Evolutionary conservation across 2,329 filamentous ascomycete species (phyloP).

Genomic region (Samsoniella hepiali): DNA sequence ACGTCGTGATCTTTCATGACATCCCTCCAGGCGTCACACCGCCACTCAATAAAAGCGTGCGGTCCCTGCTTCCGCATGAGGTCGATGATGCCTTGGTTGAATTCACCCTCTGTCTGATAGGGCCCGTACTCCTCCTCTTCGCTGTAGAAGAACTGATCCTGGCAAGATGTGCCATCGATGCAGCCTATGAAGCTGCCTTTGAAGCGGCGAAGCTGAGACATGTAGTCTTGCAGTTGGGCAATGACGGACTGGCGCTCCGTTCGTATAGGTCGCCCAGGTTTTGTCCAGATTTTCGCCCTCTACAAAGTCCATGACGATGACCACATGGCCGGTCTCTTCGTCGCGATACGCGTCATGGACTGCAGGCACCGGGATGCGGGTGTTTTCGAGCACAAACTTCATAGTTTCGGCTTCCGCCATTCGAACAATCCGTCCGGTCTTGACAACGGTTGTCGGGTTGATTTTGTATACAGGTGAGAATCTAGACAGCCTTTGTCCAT

Average conservation of each 20-base stretch:
- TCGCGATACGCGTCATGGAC: conserved; percentile 16
- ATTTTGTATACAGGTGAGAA: conserved; percentile 1
- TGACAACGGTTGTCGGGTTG: conserved; percentile 20
- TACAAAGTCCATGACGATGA: conserved; percentile 24
- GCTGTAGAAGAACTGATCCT: conserved; percentile 23
- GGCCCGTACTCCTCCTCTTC: conserved; percentile 21
- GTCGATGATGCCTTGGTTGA: conserved; percentile 22
- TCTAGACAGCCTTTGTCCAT: not conserved
- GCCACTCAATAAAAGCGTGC: conserved; percentile 15
- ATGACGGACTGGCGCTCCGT: conserved; percentile 21
- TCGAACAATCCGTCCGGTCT: conserved; percentile 15
- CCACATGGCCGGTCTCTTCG: conserved; percentile 17
- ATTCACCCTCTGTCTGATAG: conserved; percentile 22
- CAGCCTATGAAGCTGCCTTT: conserved; percentile 22
- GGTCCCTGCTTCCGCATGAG: conserved; percentile 20
- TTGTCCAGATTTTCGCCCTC: conserved; percentile 22
- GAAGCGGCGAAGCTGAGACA: conserved; percentile 23
- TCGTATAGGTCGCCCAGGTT: conserved; percentile 19
- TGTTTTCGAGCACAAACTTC: conserved; percentile 20
- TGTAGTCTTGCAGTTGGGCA: conserved; percentile 22
- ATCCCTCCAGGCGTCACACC: conserved; percentile 20
- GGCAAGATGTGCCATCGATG: conserved; percentile 23
- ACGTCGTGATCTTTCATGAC: conserved; percentile 21
- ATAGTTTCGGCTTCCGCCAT: conserved; percentile 19
- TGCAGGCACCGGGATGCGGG: conserved; percentile 20